Base-by-base conservation (phyloP, 768 basidiomycete genomes). In the button mushroom (Agaricus bisporus) region DNA sequence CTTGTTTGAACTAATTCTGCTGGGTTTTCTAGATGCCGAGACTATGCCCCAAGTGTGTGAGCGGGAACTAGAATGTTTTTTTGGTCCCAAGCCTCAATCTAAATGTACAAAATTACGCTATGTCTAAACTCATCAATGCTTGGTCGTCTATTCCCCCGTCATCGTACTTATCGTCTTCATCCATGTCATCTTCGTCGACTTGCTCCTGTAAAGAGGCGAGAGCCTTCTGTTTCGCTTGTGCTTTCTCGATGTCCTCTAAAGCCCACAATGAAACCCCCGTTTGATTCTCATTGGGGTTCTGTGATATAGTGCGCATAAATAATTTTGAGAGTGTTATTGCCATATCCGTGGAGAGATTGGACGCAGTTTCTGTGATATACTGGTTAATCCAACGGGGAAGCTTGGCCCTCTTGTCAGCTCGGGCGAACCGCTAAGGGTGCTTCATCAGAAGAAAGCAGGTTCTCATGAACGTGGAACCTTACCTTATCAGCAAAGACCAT, bases 401-500 rank as follows among this genome's bases (percentile, higher is more conserved):
- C 76, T 98, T 98, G 35, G 92, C 88, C 36, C 95, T 81, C 71
- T 95, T 95, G 64, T 95, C 92, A 6, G 88, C 87, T 46, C 93
- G 82, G 10, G 92, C 91, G 65, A 93, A 95, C 18, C 92, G 86
- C 92, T 95, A 61, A 3, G 36, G 26, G 54, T 47, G 50, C 7
- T 4, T 18, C 45, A 17, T 42, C 42, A 49, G 15, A 59, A 45
- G 14, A 22, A 44, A 37, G 41, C 14, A 17, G 6, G 26, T 9
- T 18, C 20, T 28, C 45, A 49, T 29, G 28, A 49, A 57, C 39
- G 28, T 9, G 22, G 14, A 26, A 36, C 47, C 49, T 36, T 29
- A 94, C 97, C 82, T 95, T 97, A 70, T 99, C 97, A 0, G 97
- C 97, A 66, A 99, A 99, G 10, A 98, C 85, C 97, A 99, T 99